Evolutionary conservation across 2,329 filamentous ascomycete genomes (phyloP).

Genomic region (Colletotrichum australisinense): DNA sequence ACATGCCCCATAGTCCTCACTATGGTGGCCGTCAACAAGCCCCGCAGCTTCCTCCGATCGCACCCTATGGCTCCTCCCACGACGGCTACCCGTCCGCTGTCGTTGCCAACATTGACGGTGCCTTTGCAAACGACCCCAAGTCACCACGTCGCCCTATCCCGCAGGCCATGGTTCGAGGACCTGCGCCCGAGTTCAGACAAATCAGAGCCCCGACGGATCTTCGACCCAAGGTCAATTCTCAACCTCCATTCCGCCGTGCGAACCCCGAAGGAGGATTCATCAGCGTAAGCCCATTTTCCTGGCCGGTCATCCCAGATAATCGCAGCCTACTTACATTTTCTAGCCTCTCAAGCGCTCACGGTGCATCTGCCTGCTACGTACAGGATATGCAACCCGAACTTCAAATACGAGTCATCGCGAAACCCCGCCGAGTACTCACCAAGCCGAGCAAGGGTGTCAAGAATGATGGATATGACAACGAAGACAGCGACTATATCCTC

Average conservation of each 20-base stretch:
- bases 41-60: conserved; percentile 80
- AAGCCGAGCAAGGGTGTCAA: conserved; percentile 99
- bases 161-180: conserved; percentile 66
- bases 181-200: conserved; percentile 89
- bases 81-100: conserved; percentile 81
- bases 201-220: conserved; percentile 79
- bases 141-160: conserved; percentile 63
- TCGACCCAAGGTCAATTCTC: conserved; percentile 83
- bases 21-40: conserved; percentile 60
- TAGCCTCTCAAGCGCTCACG: conserved; percentile 96
- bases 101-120: conserved; percentile 76
- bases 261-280: conserved; percentile 98
- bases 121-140: conserved; percentile 68
- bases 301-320: neutral
- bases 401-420: conserved; percentile 98
- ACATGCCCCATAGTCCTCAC: conserved; percentile 70
- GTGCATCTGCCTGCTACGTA: conserved; percentile 94
- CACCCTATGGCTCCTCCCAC: conserved; percentile 74
- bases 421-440: conserved; percentile 94
- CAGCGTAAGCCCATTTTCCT: conserved; percentile 71
- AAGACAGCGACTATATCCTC: conserved; percentile 98
- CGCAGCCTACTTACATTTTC: conserved; percentile 39
- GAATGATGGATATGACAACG: conserved; percentile 99
- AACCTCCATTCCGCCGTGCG: conserved; percentile 91
- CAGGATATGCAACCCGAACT: conserved; percentile 96